Conservation (phyloP, 148 eudicot genomes). For the Agrostemma githago region DNA sequence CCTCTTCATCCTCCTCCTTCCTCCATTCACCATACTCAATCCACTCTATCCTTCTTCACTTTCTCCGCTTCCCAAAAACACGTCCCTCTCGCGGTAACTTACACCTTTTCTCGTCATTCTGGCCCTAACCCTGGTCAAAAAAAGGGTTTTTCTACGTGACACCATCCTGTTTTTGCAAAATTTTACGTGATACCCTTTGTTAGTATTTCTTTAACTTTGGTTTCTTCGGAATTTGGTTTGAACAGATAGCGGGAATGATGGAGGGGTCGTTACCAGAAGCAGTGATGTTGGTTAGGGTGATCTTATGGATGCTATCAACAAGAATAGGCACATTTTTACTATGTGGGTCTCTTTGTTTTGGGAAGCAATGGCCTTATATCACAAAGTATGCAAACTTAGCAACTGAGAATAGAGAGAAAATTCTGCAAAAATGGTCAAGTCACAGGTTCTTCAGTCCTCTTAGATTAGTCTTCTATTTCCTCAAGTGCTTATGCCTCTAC, state of each 20-base stretch:
- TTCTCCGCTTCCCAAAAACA: conserved; percentile 49
- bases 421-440: conserved; percentile 51
- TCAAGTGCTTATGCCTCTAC: conserved; percentile 53
- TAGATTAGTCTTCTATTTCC: conserved; percentile 49
- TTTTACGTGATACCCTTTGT: too few species aligned
- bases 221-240: neutral
- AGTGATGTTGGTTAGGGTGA: conserved; percentile 32
- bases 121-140: too few species aligned
- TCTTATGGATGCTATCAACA: conserved; percentile 45
- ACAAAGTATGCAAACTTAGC: conserved; percentile 43
- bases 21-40: conserved; percentile 1
- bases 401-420: conserved; percentile 45
- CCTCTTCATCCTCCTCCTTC: conserved; percentile 36
- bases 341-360: conserved; percentile 48
- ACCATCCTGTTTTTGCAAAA: too few species aligned
- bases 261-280: conserved; percentile 44
- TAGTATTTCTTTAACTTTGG: too few species aligned
- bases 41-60: conserved; percentile 40
- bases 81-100: conserved; percentile 54
- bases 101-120: neutral
- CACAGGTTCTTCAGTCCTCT: conserved; percentile 44
- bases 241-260: conserved; percentile 41
- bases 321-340: conserved; percentile 63
- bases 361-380: conserved; percentile 56
- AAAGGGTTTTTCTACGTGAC: too few species aligned